Conservation (phyloP, 108 stramenopile species). For the Discostella stelligeroides region DNA sequence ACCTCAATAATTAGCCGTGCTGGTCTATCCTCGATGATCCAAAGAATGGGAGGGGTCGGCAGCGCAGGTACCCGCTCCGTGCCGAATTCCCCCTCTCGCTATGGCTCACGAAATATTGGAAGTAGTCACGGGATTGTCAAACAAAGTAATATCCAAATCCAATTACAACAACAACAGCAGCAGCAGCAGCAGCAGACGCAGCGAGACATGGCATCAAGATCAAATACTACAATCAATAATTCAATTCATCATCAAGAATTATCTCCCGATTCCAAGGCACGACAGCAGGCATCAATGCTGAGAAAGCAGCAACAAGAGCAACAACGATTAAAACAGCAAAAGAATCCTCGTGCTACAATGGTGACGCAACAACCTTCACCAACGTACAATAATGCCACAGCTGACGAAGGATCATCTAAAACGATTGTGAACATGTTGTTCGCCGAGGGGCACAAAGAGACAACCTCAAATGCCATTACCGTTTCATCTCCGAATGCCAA, state of each 20-base stretch:
- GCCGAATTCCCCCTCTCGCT: no score
- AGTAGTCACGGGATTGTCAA: neutral
- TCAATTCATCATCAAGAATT: conserved; percentile 4
- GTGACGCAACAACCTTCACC: conserved; percentile 2
- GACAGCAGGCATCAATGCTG: conserved; percentile 2
- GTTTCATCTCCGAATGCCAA: no score
- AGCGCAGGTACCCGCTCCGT: conserved; percentile 1
- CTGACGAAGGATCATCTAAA: neutral
- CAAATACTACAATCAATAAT: neutral
- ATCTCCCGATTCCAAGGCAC: conserved; percentile 6
- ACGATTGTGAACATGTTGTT: conserved; percentile 7
- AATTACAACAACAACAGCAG: conserved; percentile 16
- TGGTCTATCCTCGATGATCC: conserved; percentile 45
- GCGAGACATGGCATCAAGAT: conserved; percentile 1
- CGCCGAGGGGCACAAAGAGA: neutral
- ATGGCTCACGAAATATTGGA: neutral
- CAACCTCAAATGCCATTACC: neutral
- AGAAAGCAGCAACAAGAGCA: conserved; percentile 4
- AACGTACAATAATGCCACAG: neutral
- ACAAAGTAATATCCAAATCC: neutral
- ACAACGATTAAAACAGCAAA: neutral
- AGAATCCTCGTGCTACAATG: neutral
- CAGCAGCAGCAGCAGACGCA: conserved; percentile 24
- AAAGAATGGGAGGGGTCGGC: conserved; percentile 27
- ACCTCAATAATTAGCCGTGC: conserved; percentile 35